Percentiles rank a stretch among this genome's conserved stretches.
These are phyloP conservation scores for Pythium dissotocum DNA, from an alignment of 352 stramenopile genomes.

Conservation along the genomic window DNA sequence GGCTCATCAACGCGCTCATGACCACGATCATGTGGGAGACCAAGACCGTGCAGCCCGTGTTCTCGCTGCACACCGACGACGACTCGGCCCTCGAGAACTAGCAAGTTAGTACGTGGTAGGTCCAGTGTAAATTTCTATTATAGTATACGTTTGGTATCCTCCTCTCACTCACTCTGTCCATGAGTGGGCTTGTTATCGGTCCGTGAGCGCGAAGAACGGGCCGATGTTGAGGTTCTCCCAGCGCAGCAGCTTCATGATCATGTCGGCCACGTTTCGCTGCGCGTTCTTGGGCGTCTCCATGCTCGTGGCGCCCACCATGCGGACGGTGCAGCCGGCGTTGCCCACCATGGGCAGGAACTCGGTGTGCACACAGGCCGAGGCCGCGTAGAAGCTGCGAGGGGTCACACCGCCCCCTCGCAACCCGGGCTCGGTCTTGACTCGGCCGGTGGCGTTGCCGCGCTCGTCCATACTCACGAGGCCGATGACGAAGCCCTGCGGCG, in stretches of 20 bases:
- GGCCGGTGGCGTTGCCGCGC: background rate
- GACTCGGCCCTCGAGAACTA: slow-evolving; percentile 3
- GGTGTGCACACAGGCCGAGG: slow-evolving; percentile 17
- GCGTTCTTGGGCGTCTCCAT: slow-evolving; percentile 11
- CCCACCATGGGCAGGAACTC: slow-evolving; percentile 24
- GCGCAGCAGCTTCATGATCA: slow-evolving; percentile 27
- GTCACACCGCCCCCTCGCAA: background rate
- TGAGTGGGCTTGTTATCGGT: background rate
- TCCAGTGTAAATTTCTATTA: slow-evolving; percentile 6
- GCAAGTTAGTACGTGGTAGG: background rate
- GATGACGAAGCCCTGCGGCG: slow-evolving; percentile 23
- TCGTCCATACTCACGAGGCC: slow-evolving; percentile 12
- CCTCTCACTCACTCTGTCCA: background rate
- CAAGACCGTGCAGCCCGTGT: slow-evolving; percentile 42
- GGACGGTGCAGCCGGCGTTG: slow-evolving; percentile 25
- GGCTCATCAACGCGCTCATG: slow-evolving; percentile 30
- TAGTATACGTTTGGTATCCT: background rate
- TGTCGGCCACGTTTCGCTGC: slow-evolving; percentile 23
- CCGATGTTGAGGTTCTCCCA: slow-evolving; percentile 32
- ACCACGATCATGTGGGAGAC: slow-evolving; percentile 54
- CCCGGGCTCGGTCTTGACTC: background rate
- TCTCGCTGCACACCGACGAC: slow-evolving; percentile 21
- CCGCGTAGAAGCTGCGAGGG: slow-evolving; percentile 12
- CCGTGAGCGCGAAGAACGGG: slow-evolving; percentile 24
- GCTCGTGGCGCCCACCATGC: slow-evolving; percentile 20